These are phyloP conservation scores for Tephrocybe rancida DNA, from an alignment of 768 basidiomycete species.

Conservation along the genomic window DNA sequence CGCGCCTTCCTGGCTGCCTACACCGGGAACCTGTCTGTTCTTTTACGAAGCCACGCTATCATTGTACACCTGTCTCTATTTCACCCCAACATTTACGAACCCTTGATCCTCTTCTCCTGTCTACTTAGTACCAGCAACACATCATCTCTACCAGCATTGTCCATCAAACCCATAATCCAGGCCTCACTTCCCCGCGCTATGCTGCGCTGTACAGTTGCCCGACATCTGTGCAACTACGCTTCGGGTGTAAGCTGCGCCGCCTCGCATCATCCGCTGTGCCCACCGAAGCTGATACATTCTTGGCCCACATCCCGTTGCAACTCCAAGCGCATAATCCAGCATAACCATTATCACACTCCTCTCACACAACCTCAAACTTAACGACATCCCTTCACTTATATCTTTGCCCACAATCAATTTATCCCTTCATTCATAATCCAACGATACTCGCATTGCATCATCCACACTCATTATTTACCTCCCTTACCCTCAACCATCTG, in stretches of 20 bases:
- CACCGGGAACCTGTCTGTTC: slow-evolving; percentile 8
- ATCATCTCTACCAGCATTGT: slow-evolving; percentile 1
- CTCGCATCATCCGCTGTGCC: neutral
- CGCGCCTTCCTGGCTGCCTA: slow-evolving; percentile 1
- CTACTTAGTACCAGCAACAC: slow-evolving; percentile 8
- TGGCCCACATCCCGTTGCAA: slow-evolving; percentile 1
- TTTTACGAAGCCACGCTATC: slow-evolving; percentile 12
- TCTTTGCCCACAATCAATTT: slow-evolving; percentile 7
- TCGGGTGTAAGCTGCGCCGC: neutral
- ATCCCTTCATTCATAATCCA: slow-evolving; percentile 9
- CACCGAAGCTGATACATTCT: neutral
- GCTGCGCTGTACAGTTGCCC: neutral
- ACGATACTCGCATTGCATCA: slow-evolving; percentile 9
- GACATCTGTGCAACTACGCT: slow-evolving; percentile 5
- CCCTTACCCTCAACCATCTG: slow-evolving; percentile 2
- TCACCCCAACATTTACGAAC: slow-evolving; percentile 7
- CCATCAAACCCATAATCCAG: neutral
- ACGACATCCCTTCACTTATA: neutral
- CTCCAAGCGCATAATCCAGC: slow-evolving; percentile 7
- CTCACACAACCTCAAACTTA: neutral
- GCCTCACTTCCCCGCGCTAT: neutral
- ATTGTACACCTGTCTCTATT: slow-evolving; percentile 14
- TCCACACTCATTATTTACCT: slow-evolving; percentile 11
- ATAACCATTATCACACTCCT: neutral
- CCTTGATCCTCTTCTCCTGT: slow-evolving; percentile 7